Base-by-base conservation (phyloP, 441 rosid genomes). In the Gossypium lobatum region DNA sequence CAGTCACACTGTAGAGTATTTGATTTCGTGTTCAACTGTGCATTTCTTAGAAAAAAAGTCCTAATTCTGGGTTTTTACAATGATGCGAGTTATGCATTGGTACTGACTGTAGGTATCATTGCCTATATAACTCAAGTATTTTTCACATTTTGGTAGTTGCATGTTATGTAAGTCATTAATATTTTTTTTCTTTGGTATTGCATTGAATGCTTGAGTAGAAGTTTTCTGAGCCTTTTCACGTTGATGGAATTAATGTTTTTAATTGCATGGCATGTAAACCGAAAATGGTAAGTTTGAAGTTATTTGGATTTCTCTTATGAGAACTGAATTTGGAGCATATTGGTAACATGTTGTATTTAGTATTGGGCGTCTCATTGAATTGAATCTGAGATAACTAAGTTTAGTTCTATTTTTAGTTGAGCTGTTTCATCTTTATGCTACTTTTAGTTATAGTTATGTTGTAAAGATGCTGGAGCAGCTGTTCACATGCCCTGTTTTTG, bases 231-330 rank as follows among this genome's bases (percentile, higher is more conserved):
- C 50, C n/a, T 52, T 26, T 69, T 18, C 61, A 31, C 37, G 3
- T 54, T 70, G 73, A 18, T 18, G 25, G 42, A 70, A 34, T 70
- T 70, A 68, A 50, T 68, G 37, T 31, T 68, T 67, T 26, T 26
- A 14, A n/a, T 53, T 28, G 46, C 72, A 28, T 69, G 60, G 5
- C 11, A 16, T 69, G 60, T 28, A 69, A 45, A 26, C 46, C 6
- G 17, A 46, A 53, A 69, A 52, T 50, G 45, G 26, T 5, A 69
- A 28, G 61, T 53, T 69, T 31, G 34, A 14, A 53, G 28, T 53
- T 53, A 21, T 53, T 11, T 59, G 26, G 9, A 28, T 21, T 69
- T 69, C 23, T 53, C 50, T 53, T 28, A 2, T 17, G 11, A 28
- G 28, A 53, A 18, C 48, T 28, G 48, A 31, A 17, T 28, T 26